phyloP scores from a whole-genome alignment of 306 rosid genomes.

The Prunus mongolica region DNA sequence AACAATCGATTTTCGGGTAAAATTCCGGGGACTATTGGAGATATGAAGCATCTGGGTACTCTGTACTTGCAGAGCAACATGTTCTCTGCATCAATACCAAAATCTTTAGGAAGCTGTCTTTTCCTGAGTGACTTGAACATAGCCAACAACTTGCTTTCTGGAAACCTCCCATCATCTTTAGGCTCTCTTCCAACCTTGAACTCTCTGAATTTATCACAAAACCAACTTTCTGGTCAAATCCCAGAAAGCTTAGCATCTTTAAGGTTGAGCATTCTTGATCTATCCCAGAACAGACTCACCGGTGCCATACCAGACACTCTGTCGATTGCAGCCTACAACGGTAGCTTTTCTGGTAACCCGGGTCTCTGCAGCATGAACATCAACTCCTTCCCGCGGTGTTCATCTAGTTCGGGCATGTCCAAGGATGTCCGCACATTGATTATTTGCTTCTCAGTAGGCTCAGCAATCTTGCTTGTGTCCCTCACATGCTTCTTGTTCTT shows the following conservation, averaged over 20 bases:
- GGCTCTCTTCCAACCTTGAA: constrained; percentile 57
- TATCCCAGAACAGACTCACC: constrained; percentile 51
- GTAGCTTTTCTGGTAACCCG: constrained; percentile 70
- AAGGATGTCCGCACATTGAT: constrained; percentile 41
- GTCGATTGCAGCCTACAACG: constrained; percentile 63
- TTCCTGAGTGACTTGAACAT: constrained; percentile 51
- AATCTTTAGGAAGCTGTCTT: constrained; percentile 51
- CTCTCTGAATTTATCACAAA: constrained; percentile 57
- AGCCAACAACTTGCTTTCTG: constrained; percentile 47
- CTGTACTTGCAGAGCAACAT: constrained; percentile 53
- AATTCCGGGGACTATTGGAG: constrained; percentile 53
- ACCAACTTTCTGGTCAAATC: constrained; percentile 62
- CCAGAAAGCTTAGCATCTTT: constrained; percentile 51
- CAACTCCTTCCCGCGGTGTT: constrained; percentile 44
- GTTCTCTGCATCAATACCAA: constrained; percentile 60
- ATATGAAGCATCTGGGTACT: constrained; percentile 45
- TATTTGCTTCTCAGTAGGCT: constrained; percentile 43
- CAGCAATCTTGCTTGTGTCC: constrained; percentile 22
- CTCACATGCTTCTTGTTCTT: constrained; percentile 31
- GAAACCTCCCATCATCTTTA: constrained; percentile 57
- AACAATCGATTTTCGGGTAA: constrained; percentile 54
- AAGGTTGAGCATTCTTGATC: constrained; percentile 63
- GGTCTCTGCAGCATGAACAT: constrained; percentile 53
- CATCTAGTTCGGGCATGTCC: constrained; percentile 36
- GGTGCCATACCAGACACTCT: constrained; percentile 64